Base-by-base conservation (phyloP, 2,329 filamentous ascomycete genomes). In the Ophiostoma sp. region DNA sequence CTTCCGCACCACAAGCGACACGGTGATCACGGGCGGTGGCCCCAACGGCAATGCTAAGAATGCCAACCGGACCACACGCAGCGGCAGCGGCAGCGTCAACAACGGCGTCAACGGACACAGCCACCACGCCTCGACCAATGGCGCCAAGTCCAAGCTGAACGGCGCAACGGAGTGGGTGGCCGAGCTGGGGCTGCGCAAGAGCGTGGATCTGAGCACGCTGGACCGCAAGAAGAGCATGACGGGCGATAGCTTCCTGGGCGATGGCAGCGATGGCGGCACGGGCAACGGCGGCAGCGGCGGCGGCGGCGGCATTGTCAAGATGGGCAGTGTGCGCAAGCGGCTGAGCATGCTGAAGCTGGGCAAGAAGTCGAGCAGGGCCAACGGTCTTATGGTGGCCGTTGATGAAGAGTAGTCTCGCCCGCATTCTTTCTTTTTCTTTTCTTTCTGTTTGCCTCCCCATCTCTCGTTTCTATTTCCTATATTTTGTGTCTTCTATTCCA, bases 301-400 rank as follows among this genome's bases (percentile, higher is more conserved):
- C 41, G 71, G 70, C 7, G 72, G 73, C 15, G 78, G 80, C 4
- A 76, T 81, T 52, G 77, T 79, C 70, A 83, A 84, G 76, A 85
- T 86, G 68, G 86, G 86, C 48, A 90, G 88, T 71, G 86, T 96
- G 74, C 88, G 89, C 80, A 94, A 93, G 81, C 82, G 93, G 76
- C 83, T 96, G 74, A 95, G 91, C 77, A 82, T 93, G 75, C 82
- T 96, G 76, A 91, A 90, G 77, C 83, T 93, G 68, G 89, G 90
- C 39, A 89, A 88, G 78, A 92, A 91, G 80, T 82, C 81, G 65
- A 87, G 85, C 76, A 89, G 87, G 77, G 81, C 78, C 67, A 82
- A 78, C 72, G 82, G 79, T 36, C 76, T 80, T 72, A 86, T 87
- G 85, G 81, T 81, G 69, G 84, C 84, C 73, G 77, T 87, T 72